phyloP scores from a whole-genome alignment of 768 basidiomycete species.

The Amylocystis lapponica region DNA sequence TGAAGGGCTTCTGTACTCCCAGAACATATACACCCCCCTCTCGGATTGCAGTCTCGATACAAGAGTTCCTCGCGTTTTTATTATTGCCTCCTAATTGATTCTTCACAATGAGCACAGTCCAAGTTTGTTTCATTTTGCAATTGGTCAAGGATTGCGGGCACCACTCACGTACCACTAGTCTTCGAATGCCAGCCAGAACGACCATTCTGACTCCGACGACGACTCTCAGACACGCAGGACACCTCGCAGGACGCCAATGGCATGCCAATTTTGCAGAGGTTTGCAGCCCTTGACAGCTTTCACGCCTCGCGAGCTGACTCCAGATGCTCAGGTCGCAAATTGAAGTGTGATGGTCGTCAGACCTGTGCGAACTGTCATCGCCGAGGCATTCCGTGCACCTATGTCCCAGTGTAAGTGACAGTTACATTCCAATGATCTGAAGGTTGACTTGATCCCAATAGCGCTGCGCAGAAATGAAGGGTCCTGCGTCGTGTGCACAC shows the following conservation, averaged over 20 bases:
- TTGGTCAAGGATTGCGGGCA: not conserved
- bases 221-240: constrained; percentile 19
- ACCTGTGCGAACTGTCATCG: constrained; percentile 61
- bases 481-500: not conserved
- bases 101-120: not conserved
- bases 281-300: constrained; percentile 7
- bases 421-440: not conserved
- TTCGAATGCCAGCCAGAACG: not conserved
- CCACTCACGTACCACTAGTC: not conserved
- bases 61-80: no score
- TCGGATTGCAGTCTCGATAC: no score
- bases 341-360: constrained; percentile 70
- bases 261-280: constrained; percentile 71
- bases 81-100: no score
- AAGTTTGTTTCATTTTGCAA: not conserved
- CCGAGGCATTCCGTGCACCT: constrained; percentile 51
- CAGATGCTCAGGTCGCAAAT: constrained; percentile 46
- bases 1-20: no score
- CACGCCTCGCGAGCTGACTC: not conserved
- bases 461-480: not conserved
- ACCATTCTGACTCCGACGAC: constrained; percentile 16
- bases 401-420: constrained; percentile 58
- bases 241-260: constrained; percentile 55
- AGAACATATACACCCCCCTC: no score
- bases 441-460: not conserved